These are phyloP conservation scores for Leptomonas seymouri DNA, from an alignment of 208 protist species.

Conservation along the genomic window DNA sequence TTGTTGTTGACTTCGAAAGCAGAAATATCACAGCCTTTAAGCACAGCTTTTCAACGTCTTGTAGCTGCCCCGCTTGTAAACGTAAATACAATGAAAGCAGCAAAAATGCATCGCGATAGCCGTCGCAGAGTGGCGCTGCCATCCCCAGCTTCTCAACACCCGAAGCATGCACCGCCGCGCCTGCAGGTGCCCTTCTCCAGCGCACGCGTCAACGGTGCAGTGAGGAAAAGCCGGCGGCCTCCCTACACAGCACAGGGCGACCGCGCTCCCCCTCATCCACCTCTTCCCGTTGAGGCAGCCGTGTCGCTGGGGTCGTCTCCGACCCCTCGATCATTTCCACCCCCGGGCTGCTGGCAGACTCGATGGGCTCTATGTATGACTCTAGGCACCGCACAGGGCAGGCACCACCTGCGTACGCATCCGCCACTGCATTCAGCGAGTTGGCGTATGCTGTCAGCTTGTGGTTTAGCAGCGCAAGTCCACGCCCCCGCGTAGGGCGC, in stretches of 20 bases:
- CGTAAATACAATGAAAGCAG: too few relatives aligned
- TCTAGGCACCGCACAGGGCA: constrained; percentile 46
- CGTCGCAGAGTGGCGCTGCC: too few relatives aligned
- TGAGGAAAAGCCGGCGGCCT: too few relatives aligned
- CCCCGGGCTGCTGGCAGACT: constrained; percentile 20
- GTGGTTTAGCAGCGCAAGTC: constrained; percentile 55
- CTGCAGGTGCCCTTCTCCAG: too few relatives aligned
- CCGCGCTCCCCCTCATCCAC: constrained; percentile 5
- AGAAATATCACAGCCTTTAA: too few relatives aligned
- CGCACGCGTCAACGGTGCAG: too few relatives aligned
- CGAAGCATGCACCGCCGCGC: too few relatives aligned
- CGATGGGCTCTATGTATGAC: constrained; percentile 35
- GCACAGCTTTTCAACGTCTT: not conserved
- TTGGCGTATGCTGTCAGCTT: constrained; percentile 57
- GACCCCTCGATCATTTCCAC: not conserved
- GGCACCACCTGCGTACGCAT: constrained; percentile 31
- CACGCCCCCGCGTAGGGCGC: constrained; percentile 51
- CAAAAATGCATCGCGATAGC: too few relatives aligned
- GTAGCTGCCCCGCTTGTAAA: not conserved
- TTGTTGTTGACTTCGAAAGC: too few relatives aligned
- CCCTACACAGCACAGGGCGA: too few relatives aligned
- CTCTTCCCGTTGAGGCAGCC: constrained; percentile 8
- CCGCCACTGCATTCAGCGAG: constrained; percentile 71
- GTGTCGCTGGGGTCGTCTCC: too few relatives aligned
- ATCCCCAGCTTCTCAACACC: too few relatives aligned